Evolutionary conservation across 768 basidiomycete species (phyloP), one percentile per base, ranked within the genome.

Genomic region (Lactarius sanguifluus): DNA sequence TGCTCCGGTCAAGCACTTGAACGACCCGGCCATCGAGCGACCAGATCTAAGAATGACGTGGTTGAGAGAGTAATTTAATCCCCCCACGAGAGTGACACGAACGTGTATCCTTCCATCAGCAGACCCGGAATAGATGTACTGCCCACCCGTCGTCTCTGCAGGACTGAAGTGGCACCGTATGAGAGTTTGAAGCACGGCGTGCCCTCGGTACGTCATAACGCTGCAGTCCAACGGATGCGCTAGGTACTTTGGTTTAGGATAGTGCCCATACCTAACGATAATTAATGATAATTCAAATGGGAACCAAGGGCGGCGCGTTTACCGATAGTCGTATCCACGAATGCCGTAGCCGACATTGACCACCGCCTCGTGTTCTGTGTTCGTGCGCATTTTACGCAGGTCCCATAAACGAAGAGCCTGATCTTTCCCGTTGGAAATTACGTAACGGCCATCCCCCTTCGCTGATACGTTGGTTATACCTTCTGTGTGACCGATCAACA

Each of bases 81-180:
- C 18, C 16, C 23, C 18, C 12, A 45, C 32, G 4, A 18, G 36
- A 23, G 5, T 15, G 30, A 43, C 8, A 75, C 86, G 58, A 68
- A 94, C 92, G 75, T 96, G 95, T 61, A 96, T 86, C 67, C 76
- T 83, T 13, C 94, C 93, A 73, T 97, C 92, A 8, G 88, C 83
- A 20, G 92, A 92, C 30, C 96, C 96, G 25, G 94, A 96, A 76
- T 98, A 98, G 52, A 99, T 85, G 77, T 98, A 99, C 71, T 91
- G 91, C 65, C 86, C 83, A 10, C 95, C 94, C 8, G 97, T 99
- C 5, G 94, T 94, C 75, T 94, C 91, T 5, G 82, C 81, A 25
- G 97, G 97, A 71, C 94, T 96, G 78, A 98, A 99, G 78, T 98
- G 90, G 75, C 96, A 98, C 63, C 97, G 84, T 71, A 99, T 97